phyloP scores from a whole-genome alignment of 2,329 filamentous ascomycete genomes.

The Zymoseptoria pseudotritici region DNA sequence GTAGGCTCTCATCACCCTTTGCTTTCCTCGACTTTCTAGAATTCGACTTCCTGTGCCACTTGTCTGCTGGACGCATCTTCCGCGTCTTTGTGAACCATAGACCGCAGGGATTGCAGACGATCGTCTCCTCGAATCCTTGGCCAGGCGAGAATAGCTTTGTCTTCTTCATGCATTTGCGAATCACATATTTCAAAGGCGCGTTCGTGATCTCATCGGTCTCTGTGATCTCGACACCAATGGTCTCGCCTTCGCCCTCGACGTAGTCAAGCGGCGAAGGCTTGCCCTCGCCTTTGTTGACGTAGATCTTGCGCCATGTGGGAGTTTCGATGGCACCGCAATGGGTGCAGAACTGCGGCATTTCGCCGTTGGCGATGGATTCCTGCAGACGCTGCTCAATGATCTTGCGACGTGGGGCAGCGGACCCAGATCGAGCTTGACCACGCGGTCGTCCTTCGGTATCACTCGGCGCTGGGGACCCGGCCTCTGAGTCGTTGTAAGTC shows the following conservation, averaged over 20 bases:
- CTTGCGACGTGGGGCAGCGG: conserved; percentile 59
- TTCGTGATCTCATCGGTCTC: conserved; percentile 53
- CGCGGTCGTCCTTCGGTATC: conserved; percentile 25
- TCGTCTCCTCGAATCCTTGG: conserved; percentile 57
- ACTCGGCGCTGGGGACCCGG: conserved; percentile 31
- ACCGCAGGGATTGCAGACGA: conserved; percentile 91
- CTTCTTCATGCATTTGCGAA: conserved; percentile 71
- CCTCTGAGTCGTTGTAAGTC: conserved; percentile 24
- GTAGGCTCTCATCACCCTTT: conserved; percentile 13
- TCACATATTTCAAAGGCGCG: conserved; percentile 58
- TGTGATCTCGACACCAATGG: conserved; percentile 66
- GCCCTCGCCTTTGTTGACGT: conserved; percentile 66
- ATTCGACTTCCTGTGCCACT: conserved; percentile 56
- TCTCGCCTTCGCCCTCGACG: conserved; percentile 63
- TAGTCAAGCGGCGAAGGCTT: conserved; percentile 63
- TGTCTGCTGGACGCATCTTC: conserved; percentile 70
- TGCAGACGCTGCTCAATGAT: conserved; percentile 51
- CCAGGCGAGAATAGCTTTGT: conserved; percentile 23
- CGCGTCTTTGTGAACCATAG: conserved; percentile 91
- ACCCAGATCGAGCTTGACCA: conserved; percentile 31
- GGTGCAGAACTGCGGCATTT: conserved; percentile 79
- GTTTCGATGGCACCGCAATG: conserved; percentile 96
- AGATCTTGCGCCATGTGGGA: conserved; percentile 91
- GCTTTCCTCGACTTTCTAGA: conserved; percentile 23
- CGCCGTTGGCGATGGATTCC: conserved; percentile 61